Conservation (phyloP, 1,139 yeast genomes). For the Saccharomyces pastorianus region DNA sequence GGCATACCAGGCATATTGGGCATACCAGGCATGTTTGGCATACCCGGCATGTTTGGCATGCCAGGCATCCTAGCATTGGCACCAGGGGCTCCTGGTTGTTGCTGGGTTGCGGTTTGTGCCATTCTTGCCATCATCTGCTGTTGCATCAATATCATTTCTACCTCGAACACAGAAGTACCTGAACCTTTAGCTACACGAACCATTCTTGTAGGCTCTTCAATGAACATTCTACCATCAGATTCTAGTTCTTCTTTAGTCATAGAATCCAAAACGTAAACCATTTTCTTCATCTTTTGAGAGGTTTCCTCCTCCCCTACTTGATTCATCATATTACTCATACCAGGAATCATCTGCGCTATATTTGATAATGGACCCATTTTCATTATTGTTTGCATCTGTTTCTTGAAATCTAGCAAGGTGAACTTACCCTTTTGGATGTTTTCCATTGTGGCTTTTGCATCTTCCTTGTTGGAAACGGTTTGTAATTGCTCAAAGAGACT, state of each 20-base stretch:
- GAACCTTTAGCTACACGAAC: conserved; percentile 93
- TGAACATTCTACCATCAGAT: conserved; percentile 77
- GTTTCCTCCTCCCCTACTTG: conserved; percentile 92
- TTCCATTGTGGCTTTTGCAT: conserved; percentile 87
- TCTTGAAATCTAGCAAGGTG: conserved; percentile 83
- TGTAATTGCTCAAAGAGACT: conserved; percentile 91
- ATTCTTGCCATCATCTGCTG: conserved; percentile 91
- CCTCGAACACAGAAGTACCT: conserved; percentile 88
- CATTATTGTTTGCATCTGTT: conserved; percentile 89
- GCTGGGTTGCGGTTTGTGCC: conserved; percentile 58
- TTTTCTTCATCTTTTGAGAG: conserved; percentile 66
- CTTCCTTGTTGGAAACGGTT: conserved; percentile 61
- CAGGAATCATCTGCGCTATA: conserved; percentile 93
- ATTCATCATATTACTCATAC: conserved; percentile 78
- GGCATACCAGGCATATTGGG: conserved; percentile 35
- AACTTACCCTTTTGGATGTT: conserved; percentile 93
- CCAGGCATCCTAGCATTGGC: conserved; percentile 28
- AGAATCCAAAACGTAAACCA: conserved; percentile 91
- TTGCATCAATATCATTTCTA: conserved; percentile 85
- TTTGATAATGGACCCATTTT: conserved; percentile 95
- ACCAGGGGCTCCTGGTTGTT: neutral
- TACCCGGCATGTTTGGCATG: conserved; percentile 34
- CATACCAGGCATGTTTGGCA: conserved; percentile 37
- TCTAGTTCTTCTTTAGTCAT: conserved; percentile 92
- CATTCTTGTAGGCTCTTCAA: conserved; percentile 75